Evolutionary conservation across 257 asterid genomes (phyloP), one percentile per base, ranked within the genome.

Genomic region (Jacaranda mimosifolia): DNA sequence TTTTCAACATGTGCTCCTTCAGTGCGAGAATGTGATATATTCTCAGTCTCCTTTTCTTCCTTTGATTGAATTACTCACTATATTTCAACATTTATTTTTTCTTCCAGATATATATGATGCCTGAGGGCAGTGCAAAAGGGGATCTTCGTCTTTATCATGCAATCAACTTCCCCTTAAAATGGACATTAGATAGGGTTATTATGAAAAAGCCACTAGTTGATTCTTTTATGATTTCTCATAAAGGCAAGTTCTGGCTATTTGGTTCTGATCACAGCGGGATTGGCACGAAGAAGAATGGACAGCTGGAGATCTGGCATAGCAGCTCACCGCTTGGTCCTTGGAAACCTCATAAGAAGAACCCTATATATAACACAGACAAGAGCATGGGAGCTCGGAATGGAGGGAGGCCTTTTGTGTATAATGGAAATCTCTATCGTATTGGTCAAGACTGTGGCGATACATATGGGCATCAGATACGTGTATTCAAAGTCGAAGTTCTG

Each of bases 81-180:
- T 21, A 18, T 62, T 32, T 40, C 9, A 43, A 59, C 56, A 68
- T 55, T 39, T 38, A 9, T 15, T 58, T 60, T 62, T 69, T 51
- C 52, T 45, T 17, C 36, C 89, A 96, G 99, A 93, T 88, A 82
- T 96, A 96, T 72, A 93, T 96, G 98, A 87, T 93, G 94, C 99
- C 99, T 0, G 99, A 96, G 82, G 88, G 98, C 70, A 91, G 93
- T 73, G 88, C 67, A 3, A 93, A 92, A 63, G 98, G 99, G 74
- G 97, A 96, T 59, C 94, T 96, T 63, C 98, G 98, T 77, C 98
- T 96, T 38, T 96, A 91, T 80, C 94, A 92, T 40, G 96, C 98
- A 49, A 82, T 78, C 49, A 82, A 85, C 80, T 96, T 96, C 84
- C 99, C 99, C 35, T 83, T 86, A 7, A 87, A 88, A 79, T 96